Base-by-base conservation (phyloP, 805 yeast genomes). In the Spathaspora boniae region DNA sequence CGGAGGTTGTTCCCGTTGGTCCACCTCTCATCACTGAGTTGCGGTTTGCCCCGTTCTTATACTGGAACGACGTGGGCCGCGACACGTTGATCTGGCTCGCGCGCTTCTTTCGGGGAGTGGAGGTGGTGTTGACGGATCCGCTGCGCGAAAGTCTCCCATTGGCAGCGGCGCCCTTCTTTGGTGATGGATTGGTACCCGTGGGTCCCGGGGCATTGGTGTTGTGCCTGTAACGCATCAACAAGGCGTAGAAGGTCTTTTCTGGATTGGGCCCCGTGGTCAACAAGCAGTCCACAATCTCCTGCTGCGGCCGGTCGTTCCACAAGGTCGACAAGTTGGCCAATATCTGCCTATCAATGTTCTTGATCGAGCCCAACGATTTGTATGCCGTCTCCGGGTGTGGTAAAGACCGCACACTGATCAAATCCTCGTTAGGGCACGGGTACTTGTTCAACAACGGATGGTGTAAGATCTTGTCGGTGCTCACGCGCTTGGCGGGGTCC, bases 401-500 rank as follows among this genome's bases (percentile, higher is more conserved):
- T 41, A 76, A 64, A 26, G 68, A 62, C 38, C 58, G 62, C 22
- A 63, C 70, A 62, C 55, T 62, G 43, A 53, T 70, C 37, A 67
- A 61, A 46, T 68, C 74, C 47, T 67, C 67, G 39, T 63, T 60
- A 8, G 68, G 63, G 35, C 65, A 65, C 5, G 78, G 78, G 46
- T 76, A 75, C 52, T 75, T 76, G 31, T 42, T 46, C 35, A 78
- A 53, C 38, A 81, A 65, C 8, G 78, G 76, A 57, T 81, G 86
- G 26, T 58, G 50, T 31, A 85, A 62, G 16, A 88, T 82, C 33
- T 74, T 72, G 16, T 73, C 74, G 5, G 93, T 86, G 31, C 77
- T 68, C 23, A 86, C 74, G 62, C 97, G 74, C 45, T 75, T 70
- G 19, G 62, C 67, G 5, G 96, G 95, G 48, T 85, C 74, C 14